Base-by-base conservation (phyloP, 805 yeast species). In the Candida rishiriensis region DNA sequence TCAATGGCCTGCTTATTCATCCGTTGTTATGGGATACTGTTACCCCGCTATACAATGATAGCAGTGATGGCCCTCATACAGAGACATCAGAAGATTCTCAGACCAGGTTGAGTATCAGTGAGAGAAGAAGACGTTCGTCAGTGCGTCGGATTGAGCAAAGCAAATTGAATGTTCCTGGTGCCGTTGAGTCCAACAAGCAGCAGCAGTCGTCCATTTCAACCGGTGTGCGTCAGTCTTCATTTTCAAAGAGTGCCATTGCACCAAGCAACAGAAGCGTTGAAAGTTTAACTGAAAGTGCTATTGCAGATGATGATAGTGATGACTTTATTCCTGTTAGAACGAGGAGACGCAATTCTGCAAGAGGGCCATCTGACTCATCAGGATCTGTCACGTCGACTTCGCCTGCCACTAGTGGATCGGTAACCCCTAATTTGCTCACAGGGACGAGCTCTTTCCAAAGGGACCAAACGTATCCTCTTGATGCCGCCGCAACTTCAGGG, bases 1-100 rank as follows among this genome's bases (percentile, higher is more conserved):
- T 69, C 53, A 75, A 77, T 46, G 64, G 63, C 15, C 55, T 58
- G 5, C 76, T 73, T 45, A 61, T 76, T 46, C 66, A 62, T 51
- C 66, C 63, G 3, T 38, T 53, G 13, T 39, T 60, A 9, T 51
- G 57, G 57, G 59, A 63, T 9, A 48, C 55, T 10, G 54, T 61
- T 28, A 66, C 63, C 13, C 51, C 55, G 3, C 41, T 55, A 41
- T 40, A 44, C 21, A 41, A 40, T 30, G 49, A 43, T 28, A 50
- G 51, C n/a, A 16, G 13, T 10, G 3, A 11, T 6, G 40, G 31
- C 2, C 5, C 35, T 1, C 30, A 17, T 10, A 30, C 1, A 3
- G 46, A 48, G 16, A 15, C 39, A 1, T 30, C 30, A n/a, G 29
- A 38, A 13, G 43, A 40, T 26, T 32, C 38, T 21, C 38, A 13